Evolutionary conservation across 768 basidiomycete genomes (phyloP), one percentile per base, ranked within the genome.

Genomic region (Rhodotorula kratochvilovae): DNA sequence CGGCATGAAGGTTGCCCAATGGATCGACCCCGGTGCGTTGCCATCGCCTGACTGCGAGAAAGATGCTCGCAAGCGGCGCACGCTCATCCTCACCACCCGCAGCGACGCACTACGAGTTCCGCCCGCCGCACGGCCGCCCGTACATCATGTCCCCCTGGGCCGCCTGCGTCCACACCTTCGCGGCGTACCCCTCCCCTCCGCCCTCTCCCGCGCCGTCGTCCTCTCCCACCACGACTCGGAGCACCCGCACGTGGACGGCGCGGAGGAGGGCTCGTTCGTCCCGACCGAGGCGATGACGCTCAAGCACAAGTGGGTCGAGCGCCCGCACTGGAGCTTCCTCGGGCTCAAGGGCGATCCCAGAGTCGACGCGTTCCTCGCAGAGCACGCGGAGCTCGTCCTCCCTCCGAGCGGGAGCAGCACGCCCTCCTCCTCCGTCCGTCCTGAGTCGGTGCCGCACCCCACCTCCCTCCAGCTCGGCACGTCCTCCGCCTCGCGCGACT

Each of bases 121-220:
- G 42, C 11, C 71, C 76, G 21, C 66, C 76, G 21, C 56, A 61
- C 39, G 67, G 66, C 3, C 39, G 76, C 11, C 77, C 77, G 0
- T 78, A 50, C 68, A 78, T 78, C 74, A 78, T 78, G 77, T 68
- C 53, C 1, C 70, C 74, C 12, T 73, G 69, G 66, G 36, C 29
- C 13, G 76, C 76, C n/a, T 77, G 76, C 61, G 68, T 75, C 64
- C 73, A 77, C 60, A 77, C 76, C 2, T 36, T 76, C 46, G 39
- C 63, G 69, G 71, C 71, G 27, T 72, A 72, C 55, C 71, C 71
- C 1, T 33, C 67, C 71, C 71, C 2, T 29, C 36, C 8, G 63
- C 58, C 29, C 58, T 68, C 31, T 48, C 62, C 1, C 61, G 71
- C 5, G 71, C 71, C 2, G 53, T 68, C 43, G 62, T 72, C 12